phyloP scores from a whole-genome alignment of 768 basidiomycete genomes.

The Dioszegia aurantiaca region DNA sequence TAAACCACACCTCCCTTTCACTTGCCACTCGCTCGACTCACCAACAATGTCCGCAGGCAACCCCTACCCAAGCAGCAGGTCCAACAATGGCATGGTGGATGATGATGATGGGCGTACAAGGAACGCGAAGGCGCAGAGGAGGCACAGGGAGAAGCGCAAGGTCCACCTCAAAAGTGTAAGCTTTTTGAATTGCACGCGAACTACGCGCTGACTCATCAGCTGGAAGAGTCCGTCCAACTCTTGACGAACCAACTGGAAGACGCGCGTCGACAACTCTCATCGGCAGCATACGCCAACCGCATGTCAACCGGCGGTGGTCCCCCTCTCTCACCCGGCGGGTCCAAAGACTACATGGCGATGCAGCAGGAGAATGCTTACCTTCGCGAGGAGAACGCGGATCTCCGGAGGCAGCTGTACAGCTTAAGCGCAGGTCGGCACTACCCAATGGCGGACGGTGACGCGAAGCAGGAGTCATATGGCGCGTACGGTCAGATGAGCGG shows the following conservation, averaged over 20 bases:
- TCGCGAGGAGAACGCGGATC: constrained; percentile 44
- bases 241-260: constrained; percentile 44
- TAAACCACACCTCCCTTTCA: no score
- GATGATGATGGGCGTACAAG: constrained; percentile 44
- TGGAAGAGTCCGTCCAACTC: constrained; percentile 44
- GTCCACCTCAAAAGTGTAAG: constrained; percentile 47
- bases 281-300: neutral
- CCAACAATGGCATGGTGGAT: constrained; percentile 20
- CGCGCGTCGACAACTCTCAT: constrained; percentile 33
- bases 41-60: neutral
- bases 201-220: constrained; percentile 18
- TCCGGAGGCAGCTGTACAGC: constrained; percentile 33
- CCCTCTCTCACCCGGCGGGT: constrained; percentile 20
- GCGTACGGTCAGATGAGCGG: neutral
- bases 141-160: constrained; percentile 50
- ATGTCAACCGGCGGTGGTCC: neutral
- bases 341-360: constrained; percentile 27
- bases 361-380: constrained; percentile 42
- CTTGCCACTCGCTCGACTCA: no score
- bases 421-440: constrained; percentile 1
- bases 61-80: neutral
- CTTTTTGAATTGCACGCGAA: neutral
- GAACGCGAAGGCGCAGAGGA: constrained; percentile 50
- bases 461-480: constrained; percentile 18
- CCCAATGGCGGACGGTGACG: constrained; percentile 4